Percentiles rank a stretch among this genome's conserved stretches.
These are phyloP conservation scores for Wickerhamomyces chaumierensis DNA, from an alignment of 805 yeast genomes.

Conservation along the genomic window DNA sequence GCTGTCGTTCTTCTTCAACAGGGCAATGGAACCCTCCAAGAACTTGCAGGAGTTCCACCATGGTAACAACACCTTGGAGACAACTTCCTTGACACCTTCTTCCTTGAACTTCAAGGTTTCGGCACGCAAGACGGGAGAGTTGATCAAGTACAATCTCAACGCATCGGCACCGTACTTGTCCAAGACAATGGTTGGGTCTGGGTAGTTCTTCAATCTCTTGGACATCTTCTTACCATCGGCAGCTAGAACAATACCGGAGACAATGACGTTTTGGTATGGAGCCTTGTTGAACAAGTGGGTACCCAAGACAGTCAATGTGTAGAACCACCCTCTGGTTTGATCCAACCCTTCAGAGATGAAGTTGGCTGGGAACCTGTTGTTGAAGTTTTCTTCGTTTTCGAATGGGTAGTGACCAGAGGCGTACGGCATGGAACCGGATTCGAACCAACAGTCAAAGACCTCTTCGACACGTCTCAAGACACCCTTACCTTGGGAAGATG, in stretches of 20 bases:
- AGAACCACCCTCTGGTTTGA: conserved; percentile 99
- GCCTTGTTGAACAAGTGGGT: conserved; percentile 86
- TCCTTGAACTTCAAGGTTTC: conserved; percentile 95
- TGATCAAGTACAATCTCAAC: conserved; percentile 85
- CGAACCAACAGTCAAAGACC: conserved; percentile 99
- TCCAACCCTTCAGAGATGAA: conserved; percentile 98
- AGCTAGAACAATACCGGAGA: conserved; percentile 92
- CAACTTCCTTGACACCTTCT: conserved; percentile 97
- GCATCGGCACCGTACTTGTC: conserved; percentile 97
- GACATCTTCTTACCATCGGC: conserved; percentile 99
- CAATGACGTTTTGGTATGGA: conserved; percentile 92
- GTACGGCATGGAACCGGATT: conserved; percentile 98
- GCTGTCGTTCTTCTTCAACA: conserved; percentile 66
- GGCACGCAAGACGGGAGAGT: conserved; percentile 94
- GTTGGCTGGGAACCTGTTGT: conserved; percentile 83
- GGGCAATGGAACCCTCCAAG: conserved; percentile 86
- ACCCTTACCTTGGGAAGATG: conserved; percentile 86
- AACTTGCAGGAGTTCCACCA: conserved; percentile 98
- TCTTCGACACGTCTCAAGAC: conserved; percentile 83
- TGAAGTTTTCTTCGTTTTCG: conserved; percentile 65
- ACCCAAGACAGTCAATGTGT: conserved; percentile 90
- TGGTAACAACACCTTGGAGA: conserved; percentile 88
- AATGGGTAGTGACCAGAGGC: conserved; percentile 97
- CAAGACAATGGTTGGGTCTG: conserved; percentile 80
- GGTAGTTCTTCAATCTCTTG: conserved; percentile 93